These are phyloP conservation scores for Neurospora hispaniola DNA, from an alignment of 495 filamentous ascomycete genomes.

Conservation along the genomic window DNA sequence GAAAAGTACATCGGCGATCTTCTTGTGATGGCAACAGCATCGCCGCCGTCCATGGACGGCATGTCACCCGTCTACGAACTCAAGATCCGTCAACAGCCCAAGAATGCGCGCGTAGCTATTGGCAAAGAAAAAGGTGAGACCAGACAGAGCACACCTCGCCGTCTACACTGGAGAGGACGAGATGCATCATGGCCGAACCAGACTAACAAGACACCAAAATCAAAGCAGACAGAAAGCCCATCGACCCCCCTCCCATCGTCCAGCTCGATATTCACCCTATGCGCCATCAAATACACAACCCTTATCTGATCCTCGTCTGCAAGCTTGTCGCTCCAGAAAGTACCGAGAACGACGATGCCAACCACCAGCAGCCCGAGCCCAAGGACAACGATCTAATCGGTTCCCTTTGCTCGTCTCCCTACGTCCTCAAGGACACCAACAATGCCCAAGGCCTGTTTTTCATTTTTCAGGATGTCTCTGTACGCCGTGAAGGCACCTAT, in stretches of 20 bases:
- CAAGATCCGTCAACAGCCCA: conserved; percentile 55
- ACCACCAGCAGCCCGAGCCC: conserved; percentile 17
- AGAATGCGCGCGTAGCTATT: conserved; percentile 55
- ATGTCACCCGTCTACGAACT: conserved; percentile 27
- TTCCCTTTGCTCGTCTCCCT: conserved; percentile 80
- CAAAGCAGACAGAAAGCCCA: conserved; percentile 71
- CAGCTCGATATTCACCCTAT: conserved; percentile 58
- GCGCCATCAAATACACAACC: conserved; percentile 50
- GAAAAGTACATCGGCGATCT: background rate
- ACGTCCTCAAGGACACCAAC: conserved; percentile 83
- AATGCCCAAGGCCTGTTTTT: conserved; percentile 94
- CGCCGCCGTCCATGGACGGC: conserved; percentile 3
- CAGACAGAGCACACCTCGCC: background rate
- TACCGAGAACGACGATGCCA: conserved; percentile 43
- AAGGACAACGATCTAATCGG: conserved; percentile 53
- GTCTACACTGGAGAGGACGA: conserved; percentile 20
- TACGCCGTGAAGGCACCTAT: conserved; percentile 69
- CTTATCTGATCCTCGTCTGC: conserved; percentile 56
- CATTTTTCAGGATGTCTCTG: conserved; percentile 89
- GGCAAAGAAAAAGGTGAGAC: conserved; percentile 53
- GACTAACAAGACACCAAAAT: conserved; percentile 6
- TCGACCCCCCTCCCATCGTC: conserved; percentile 90
- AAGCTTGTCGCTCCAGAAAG: conserved; percentile 33
- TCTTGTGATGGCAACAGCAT: conserved; percentile 7
- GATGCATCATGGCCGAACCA: conserved; percentile 4